Evolutionary conservation across 2,329 filamentous ascomycete species (phyloP), one percentile per base, ranked within the genome.

Genomic region (Cyphellophora europaea): DNA sequence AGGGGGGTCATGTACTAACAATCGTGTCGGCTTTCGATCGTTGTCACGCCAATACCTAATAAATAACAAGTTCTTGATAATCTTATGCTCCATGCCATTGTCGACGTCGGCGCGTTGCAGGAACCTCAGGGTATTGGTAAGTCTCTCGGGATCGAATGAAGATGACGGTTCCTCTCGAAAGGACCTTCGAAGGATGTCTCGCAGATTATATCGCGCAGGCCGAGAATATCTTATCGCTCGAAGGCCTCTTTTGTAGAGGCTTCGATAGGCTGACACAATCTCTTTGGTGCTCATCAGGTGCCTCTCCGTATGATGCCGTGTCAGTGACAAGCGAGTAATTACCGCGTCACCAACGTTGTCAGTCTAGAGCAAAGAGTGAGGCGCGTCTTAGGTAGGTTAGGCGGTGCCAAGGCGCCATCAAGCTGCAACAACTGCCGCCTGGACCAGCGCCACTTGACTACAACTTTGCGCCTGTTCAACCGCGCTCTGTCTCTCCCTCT

Each of bases 211-310:
- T 35, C 73, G 71, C 13, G 67, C 64, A 8, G 75, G 75, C 31
- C 63, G 66, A 2, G 74, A 67, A 54, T 72, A 75, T 37, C 70
- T 67, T 35, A 77, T 58, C 3, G 71, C 71, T 34, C 65, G 65
- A 13, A 78, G 57, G 6, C 63, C 59, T 18, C 66, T 61, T 16
- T 69, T 66, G 45, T 71, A 72, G 27, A 79, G 58, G 36, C 68
- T 62, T 40, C 75, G 69, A 51, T 79, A 79, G 33, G 71, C 69
- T 46, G 62, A 59, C 37, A 69, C 36, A 30, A 75, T 46, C 8
- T 51, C 48, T 42, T 49, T 45, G 34, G 43, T 43, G 35, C 29
- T 33, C 13, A 36, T 36, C 15, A 19, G 19, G 18, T 27, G 18
- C n/a, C 5, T 5, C 5, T 10, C 32, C 18, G 18, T 15, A n/a